Percentiles rank a stretch among this genome's conserved stretches.
phyloP scores from a whole-genome alignment of 129 eudicot genomes.

The Solidago caesia region DNA sequence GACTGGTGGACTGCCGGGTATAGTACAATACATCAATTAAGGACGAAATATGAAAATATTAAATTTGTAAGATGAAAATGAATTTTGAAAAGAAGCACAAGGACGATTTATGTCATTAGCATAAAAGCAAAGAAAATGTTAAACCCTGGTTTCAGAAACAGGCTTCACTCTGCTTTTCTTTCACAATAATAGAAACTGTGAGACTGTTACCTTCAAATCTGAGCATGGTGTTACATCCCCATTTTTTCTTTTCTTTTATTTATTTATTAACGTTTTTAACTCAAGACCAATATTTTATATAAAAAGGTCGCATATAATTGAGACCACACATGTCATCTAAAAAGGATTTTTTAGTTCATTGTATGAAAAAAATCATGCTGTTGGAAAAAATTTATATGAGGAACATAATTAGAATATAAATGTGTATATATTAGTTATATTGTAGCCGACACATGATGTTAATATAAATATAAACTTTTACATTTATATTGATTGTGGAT shows the following conservation, averaged over 20 bases:
- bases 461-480: too few species aligned
- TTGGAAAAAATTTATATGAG: too few species aligned
- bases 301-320: too few species aligned
- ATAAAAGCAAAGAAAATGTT: conserved; percentile 29
- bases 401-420: too few species aligned
- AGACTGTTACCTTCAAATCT: conserved; percentile 29
- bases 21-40: conserved; percentile 3
- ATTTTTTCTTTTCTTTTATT: conserved; percentile 2
- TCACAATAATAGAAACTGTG: conserved; percentile 40
- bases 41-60: conserved; percentile 12
- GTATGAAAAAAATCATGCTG: too few species aligned
- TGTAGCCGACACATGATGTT: too few species aligned
- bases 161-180: conserved; percentile 31
- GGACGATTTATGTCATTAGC: conserved; percentile 16
- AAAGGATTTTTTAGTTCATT: too few species aligned
- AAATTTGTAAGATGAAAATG: background rate
- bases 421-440: too few species aligned
- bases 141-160: conserved; percentile 29
- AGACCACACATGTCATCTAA: too few species aligned
- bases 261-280: background rate
- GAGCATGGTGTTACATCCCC: conserved; percentile 30
- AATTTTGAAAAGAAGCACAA: conserved; percentile 15
- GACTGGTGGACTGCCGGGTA: background rate
- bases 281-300: background rate
- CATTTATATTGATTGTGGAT: too few species aligned